Conservation (phyloP, 177 flowering plant genomes). For the Tripterygium wilfordii region DNA sequence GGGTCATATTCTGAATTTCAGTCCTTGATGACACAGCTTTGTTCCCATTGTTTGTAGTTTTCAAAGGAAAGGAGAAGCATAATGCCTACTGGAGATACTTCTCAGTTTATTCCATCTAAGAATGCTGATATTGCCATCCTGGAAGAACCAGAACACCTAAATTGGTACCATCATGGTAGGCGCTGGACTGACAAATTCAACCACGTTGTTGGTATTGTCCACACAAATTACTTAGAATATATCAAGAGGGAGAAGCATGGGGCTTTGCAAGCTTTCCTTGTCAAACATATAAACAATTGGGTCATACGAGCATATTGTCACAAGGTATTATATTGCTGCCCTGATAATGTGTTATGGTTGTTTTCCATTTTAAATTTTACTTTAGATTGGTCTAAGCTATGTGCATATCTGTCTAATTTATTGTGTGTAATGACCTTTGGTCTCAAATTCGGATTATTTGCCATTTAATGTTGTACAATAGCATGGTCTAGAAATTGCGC, state of each 20-base stretch:
- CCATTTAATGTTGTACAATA: too few species aligned
- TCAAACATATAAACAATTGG: constrained; percentile 93
- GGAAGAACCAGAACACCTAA: constrained; percentile 97
- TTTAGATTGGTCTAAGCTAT: too few species aligned
- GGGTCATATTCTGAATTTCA: too few species aligned
- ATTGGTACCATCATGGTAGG: constrained; percentile 98
- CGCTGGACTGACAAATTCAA: constrained; percentile 99
- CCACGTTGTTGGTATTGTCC: constrained; percentile 96
- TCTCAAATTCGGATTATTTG: too few species aligned
- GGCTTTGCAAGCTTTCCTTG: constrained; percentile 91
- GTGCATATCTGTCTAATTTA: too few species aligned
- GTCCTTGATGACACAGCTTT: too few species aligned
- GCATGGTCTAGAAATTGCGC: too few species aligned
- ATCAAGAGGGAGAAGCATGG: constrained; percentile 98
- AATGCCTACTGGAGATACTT: constrained; percentile 93
- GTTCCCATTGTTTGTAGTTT: constrained; percentile 41
- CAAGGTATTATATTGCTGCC: constrained; percentile 51
- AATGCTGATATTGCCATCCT: constrained; percentile 99
- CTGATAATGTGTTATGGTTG: neutral
- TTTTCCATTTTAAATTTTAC: too few species aligned
- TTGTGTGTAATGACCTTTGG: too few species aligned
- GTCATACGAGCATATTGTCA: constrained; percentile 85
- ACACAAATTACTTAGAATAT: constrained; percentile 94
- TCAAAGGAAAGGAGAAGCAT: constrained; percentile 90
- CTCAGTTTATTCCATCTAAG: constrained; percentile 84